Percentiles rank a stretch among this genome's conserved stretches.
phyloP scores from a whole-genome alignment of 2,329 filamentous ascomycete species.

The Penicillium freii region DNA sequence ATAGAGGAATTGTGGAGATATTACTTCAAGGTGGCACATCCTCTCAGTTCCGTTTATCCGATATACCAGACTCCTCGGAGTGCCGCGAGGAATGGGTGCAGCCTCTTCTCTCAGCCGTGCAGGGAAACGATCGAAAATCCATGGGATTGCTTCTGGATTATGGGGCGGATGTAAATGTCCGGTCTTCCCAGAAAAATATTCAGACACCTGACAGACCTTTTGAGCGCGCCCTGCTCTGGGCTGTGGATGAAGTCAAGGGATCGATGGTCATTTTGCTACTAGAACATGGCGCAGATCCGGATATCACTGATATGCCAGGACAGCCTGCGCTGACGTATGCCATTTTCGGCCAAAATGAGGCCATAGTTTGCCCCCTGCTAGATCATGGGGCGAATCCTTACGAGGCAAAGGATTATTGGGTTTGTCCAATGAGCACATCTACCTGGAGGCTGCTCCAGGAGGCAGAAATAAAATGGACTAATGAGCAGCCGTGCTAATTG shows the following conservation, averaged over 20 bases:
- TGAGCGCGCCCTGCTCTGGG: too few species aligned
- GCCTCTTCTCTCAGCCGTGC: background rate
- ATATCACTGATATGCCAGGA: background rate
- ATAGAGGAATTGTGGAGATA: background rate
- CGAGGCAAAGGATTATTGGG: background rate
- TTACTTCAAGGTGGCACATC: background rate
- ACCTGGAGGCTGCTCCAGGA: background rate
- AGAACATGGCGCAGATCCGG: background rate
- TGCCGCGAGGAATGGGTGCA: background rate
- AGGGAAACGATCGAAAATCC: rapidly evolving
- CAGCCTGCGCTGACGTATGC: background rate
- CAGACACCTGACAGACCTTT: background rate
- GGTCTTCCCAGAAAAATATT: too few species aligned
- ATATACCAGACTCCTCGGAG: background rate
- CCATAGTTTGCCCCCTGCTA: background rate
- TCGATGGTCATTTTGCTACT: background rate
- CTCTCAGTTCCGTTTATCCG: background rate
- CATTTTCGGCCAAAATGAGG: background rate
- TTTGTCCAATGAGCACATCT: background rate
- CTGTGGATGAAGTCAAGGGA: background rate
- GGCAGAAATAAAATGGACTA: background rate
- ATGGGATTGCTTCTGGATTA: background rate
- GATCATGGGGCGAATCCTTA: background rate
- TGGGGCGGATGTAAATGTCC: background rate
- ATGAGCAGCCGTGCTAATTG: background rate